These are phyloP conservation scores for Macrocystidia cucumis DNA, from an alignment of 1,284 basidiomycete species.

Conservation along the genomic window DNA sequence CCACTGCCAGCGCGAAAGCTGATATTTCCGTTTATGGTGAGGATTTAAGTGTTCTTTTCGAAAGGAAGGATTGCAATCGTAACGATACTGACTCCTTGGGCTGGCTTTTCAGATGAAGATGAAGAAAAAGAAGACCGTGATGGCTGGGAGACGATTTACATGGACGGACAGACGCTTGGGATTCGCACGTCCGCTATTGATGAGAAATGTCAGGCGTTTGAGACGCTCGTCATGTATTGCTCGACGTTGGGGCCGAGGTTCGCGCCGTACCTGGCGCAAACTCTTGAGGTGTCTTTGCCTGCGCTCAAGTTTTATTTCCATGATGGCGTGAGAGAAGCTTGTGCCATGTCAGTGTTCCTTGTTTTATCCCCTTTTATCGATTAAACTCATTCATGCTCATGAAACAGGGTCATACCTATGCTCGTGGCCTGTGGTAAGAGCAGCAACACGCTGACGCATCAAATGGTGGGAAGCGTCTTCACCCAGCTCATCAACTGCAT, in stretches of 20 bases:
- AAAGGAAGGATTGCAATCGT: too few relatives aligned
- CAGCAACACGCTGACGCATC: conserved; percentile 58
- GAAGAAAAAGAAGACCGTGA: conserved; percentile 49
- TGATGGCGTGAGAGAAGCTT: conserved; percentile 77
- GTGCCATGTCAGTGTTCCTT: conserved; percentile 47
- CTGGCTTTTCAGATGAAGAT: conserved; percentile 34
- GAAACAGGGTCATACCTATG: conserved; percentile 72
- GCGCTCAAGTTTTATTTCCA: conserved; percentile 72
- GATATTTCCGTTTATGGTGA: conserved; percentile 71
- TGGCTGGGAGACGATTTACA: conserved; percentile 69
- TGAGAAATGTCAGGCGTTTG: conserved; percentile 84
- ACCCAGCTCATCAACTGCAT: conserved; percentile 62
- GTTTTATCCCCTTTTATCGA: conserved; percentile 1
- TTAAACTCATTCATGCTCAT: not conserved
- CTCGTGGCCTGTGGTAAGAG: conserved; percentile 65
- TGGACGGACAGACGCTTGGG: conserved; percentile 71
- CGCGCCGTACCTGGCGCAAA: conserved; percentile 65
- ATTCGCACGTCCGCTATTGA: conserved; percentile 76
- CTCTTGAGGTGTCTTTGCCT: conserved; percentile 66
- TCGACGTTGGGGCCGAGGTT: conserved; percentile 63
- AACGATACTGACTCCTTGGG: not conserved
- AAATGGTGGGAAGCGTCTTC: conserved; percentile 67
- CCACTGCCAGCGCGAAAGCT: conserved; percentile 70
- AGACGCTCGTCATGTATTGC: conserved; percentile 76
- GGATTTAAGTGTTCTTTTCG: conserved; percentile 12